These are phyloP conservation scores for Steccherinum ochraceum DNA, from an alignment of 768 basidiomycete genomes.

Conservation along the genomic window DNA sequence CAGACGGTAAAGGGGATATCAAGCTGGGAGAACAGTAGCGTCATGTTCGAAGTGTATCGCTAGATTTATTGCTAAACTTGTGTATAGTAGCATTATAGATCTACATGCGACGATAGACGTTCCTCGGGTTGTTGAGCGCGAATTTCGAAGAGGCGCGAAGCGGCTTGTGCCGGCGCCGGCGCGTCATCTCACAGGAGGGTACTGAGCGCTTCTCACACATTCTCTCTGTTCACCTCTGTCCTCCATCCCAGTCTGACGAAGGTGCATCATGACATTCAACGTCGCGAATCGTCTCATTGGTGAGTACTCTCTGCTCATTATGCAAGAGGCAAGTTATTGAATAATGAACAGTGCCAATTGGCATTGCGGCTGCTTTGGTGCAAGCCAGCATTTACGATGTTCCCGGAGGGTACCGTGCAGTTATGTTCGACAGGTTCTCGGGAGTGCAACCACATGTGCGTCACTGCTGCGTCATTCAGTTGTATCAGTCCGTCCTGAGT, in stretches of 20 bases:
- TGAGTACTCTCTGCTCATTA: slow-evolving; percentile 21
- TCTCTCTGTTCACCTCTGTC: not conserved
- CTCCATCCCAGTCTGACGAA: not conserved
- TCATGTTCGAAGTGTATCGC: not conserved
- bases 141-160: too few species aligned
- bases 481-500: too few species aligned
- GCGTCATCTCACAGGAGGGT: too few species aligned
- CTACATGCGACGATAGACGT: too few species aligned
- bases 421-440: slow-evolving; percentile 97
- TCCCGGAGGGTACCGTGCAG: slow-evolving; percentile 82
- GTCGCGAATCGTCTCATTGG: slow-evolving; percentile 43
- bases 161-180: too few species aligned
- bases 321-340: slow-evolving; percentile 26
- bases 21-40: slow-evolving; percentile 4
- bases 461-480: slow-evolving; percentile 1
- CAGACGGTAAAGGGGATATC: slow-evolving; percentile 44
- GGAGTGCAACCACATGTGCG: slow-evolving; percentile 79
- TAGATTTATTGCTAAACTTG: not conserved
- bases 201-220: not conserved
- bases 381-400: slow-evolving; percentile 56
- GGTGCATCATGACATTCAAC: slow-evolving; percentile 41
- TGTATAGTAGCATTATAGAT: not conserved
- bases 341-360: slow-evolving; percentile 63
- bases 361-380: slow-evolving; percentile 35
- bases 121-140: too few species aligned